Conservation (phyloP, 2,329 filamentous ascomycete species). For the Talaromyces pinophilus region DNA sequence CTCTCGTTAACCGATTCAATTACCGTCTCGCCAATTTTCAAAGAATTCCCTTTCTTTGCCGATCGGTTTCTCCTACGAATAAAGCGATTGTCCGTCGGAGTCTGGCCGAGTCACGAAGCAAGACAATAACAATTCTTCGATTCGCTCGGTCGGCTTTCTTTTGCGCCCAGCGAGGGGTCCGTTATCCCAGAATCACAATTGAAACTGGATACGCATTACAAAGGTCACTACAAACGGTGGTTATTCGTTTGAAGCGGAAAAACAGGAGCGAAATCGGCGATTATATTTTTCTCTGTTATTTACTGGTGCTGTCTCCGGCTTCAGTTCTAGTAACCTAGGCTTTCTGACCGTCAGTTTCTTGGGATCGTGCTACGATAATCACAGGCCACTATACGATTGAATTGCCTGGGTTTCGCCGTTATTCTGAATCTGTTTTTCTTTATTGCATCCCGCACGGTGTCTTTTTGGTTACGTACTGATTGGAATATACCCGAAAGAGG, state of each 20-base stretch:
- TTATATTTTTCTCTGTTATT: neutral
- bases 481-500: slow-evolving; percentile 14
- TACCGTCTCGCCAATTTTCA: neutral
- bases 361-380: neutral
- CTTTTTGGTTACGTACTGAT: slow-evolving; percentile 2
- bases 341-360: neutral
- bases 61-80: neutral
- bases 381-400: neutral
- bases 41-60: neutral
- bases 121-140: neutral
- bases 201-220: neutral
- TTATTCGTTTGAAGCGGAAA: neutral
- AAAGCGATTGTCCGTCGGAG: neutral
- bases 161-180: neutral
- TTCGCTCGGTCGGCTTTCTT: slow-evolving; percentile 4
- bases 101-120: neutral
- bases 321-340: neutral
- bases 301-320: neutral
- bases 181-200: neutral
- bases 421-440: neutral
- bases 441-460: neutral
- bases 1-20: neutral
- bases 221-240: neutral
- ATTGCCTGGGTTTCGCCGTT: neutral
- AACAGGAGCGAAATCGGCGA: neutral